Percentiles rank a stretch among this genome's conserved stretches.
These are phyloP conservation scores for Oenanthe javanica DNA, from an alignment of 140 eudicot species.

Conservation along the genomic window DNA sequence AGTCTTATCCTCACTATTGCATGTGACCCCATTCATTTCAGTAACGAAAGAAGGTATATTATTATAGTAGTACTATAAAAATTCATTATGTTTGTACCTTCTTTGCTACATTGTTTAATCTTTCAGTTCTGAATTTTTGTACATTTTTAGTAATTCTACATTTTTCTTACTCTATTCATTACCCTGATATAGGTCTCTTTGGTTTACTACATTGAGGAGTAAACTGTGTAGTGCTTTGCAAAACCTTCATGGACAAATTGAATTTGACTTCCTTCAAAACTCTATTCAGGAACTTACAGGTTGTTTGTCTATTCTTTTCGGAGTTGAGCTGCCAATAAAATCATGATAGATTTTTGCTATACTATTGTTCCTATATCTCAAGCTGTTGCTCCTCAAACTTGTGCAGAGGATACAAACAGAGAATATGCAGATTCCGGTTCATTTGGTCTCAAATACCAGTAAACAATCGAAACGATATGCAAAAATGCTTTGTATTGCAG, in stretches of 20 bases:
- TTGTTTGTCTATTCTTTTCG: background rate
- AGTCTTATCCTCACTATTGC: conserved; percentile 37
- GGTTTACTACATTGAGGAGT: conserved; percentile 60
- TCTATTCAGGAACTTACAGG: conserved; percentile 36
- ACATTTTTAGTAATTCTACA: background rate
- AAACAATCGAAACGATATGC: conserved; percentile 41
- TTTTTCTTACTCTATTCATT: background rate
- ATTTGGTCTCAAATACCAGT: conserved; percentile 25
- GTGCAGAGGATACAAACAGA: conserved; percentile 30
- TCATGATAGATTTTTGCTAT: background rate
- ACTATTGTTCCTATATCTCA: background rate
- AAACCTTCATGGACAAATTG: conserved; percentile 18
- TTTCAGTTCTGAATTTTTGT: background rate
- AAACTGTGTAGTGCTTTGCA: conserved; percentile 34
- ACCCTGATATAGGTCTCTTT: conserved; percentile 36
- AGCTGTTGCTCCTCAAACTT: background rate
- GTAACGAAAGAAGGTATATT: conserved; percentile 35
- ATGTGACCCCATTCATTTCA: conserved; percentile 26
- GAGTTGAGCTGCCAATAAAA: background rate
- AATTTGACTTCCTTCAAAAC: conserved; percentile 11
- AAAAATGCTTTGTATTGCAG: conserved; percentile 29
- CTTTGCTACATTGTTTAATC: background rate
- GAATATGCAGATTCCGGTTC: conserved; percentile 29
- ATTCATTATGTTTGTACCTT: background rate
- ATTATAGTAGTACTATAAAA: background rate